phyloP scores from a whole-genome alignment of 1,284 basidiomycete genomes.

The Spongiforma sp. region DNA sequence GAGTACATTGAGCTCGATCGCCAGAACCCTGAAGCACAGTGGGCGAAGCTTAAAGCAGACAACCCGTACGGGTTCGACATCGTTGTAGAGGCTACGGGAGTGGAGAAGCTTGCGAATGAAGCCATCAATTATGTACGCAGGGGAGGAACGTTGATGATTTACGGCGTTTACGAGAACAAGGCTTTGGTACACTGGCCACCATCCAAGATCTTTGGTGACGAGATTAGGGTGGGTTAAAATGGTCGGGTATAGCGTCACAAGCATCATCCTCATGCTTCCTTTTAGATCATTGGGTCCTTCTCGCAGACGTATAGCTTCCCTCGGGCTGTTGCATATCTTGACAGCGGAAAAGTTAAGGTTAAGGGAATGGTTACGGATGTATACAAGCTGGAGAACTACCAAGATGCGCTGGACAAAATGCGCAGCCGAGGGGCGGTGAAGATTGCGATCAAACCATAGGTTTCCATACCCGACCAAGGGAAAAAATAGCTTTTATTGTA shows the following conservation, averaged over 20 bases:
- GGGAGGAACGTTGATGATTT: conserved; percentile 76
- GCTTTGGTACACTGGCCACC: conserved; percentile 85
- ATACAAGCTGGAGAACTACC: conserved; percentile 78
- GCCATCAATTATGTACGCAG: conserved; percentile 85
- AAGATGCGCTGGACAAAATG: conserved; percentile 85
- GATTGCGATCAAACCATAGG: conserved; percentile 63
- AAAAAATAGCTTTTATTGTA: conserved; percentile 12
- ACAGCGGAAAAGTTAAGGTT: conserved; percentile 79
- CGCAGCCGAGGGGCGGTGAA: conserved; percentile 72
- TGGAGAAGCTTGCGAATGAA: conserved; percentile 80
- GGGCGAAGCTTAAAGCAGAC: conserved; percentile 77
- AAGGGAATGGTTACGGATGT: conserved; percentile 83
- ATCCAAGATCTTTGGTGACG: conserved; percentile 84
- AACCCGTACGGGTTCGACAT: conserved; percentile 89
- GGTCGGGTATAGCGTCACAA: background rate
- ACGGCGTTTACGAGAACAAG: conserved; percentile 77
- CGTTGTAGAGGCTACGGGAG: conserved; percentile 87
- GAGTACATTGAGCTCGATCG: conserved; percentile 86
- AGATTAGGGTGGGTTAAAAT: conserved; percentile 65
- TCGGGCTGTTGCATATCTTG: conserved; percentile 82
- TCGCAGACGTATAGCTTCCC: conserved; percentile 87
- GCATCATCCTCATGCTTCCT: conserved; percentile 5
- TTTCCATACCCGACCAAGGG: background rate
- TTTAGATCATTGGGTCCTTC: conserved; percentile 85
- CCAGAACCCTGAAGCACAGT: conserved; percentile 75